Evolutionary conservation across 257 asterid species (phyloP).

Genomic region (Lycium barbarum): DNA sequence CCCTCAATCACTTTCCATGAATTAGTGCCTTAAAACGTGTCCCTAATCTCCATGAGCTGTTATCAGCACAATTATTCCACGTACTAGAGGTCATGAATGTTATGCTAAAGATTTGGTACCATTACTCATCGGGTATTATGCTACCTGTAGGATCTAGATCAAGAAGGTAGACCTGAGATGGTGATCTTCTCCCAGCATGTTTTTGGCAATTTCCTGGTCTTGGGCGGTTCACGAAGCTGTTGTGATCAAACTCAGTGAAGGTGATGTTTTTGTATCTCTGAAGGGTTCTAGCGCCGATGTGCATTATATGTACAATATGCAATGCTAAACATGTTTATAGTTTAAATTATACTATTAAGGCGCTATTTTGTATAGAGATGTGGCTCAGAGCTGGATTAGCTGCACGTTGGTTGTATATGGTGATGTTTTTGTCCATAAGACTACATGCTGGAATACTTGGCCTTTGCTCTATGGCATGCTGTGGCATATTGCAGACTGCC

Average conservation of each 20-base stretch:
- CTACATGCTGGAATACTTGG: neutral
- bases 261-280: constrained; percentile 3
- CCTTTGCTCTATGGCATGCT: neutral
- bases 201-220: neutral
- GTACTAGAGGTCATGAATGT: neutral
- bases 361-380: constrained; percentile 19
- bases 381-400: constrained; percentile 3
- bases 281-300: neutral
- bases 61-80: neutral
- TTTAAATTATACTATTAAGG: neutral
- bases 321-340: neutral
- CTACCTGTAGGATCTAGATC: constrained; percentile 26
- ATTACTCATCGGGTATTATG: neutral
- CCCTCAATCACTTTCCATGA: constrained; percentile 4
- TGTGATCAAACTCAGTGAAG: neutral
- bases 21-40: neutral
- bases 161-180: constrained; percentile 24
- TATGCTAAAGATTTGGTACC: constrained; percentile 1
- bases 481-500: neutral
- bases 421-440: constrained; percentile 21
- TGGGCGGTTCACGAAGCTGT: neutral
- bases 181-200: constrained; percentile 14
- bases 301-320: neutral
- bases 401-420: neutral
- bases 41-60: neutral